phyloP scores from a whole-genome alignment of 73 alveolate species.

The Uronychia setigera region DNA sequence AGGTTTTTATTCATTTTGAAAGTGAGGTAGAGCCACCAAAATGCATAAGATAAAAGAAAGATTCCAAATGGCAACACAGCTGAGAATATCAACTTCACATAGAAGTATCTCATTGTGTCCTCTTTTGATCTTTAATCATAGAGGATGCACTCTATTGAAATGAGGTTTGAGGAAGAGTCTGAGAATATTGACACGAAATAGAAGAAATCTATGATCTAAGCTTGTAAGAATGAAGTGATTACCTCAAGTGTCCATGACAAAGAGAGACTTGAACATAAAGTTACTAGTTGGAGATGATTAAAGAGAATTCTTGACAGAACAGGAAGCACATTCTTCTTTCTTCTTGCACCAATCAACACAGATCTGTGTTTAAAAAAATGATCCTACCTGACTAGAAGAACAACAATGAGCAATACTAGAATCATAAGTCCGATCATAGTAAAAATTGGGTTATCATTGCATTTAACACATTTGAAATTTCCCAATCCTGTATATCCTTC shows the following conservation, averaged over 20 bases:
- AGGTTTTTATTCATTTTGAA: background rate
- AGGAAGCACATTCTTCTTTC: conserved; percentile 2
- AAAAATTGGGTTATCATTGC: conserved; percentile 18
- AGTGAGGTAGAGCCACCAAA: background rate
- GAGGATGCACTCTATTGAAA: background rate
- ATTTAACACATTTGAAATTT: conserved; percentile 24
- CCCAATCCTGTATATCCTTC: conserved; percentile 25
- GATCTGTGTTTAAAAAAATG: background rate
- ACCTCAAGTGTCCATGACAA: conserved; percentile 13
- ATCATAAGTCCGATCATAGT: conserved; percentile 1
- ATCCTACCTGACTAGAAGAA: background rate
- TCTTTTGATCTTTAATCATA: background rate
- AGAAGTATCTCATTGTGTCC: background rate
- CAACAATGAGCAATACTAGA: conserved; percentile 2
- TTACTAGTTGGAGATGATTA: conserved; percentile 37
- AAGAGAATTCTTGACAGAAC: conserved; percentile 30
- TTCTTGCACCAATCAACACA: conserved; percentile 16
- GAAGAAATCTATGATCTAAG: background rate
- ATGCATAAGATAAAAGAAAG: background rate
- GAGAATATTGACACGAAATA: background rate
- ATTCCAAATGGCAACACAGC: background rate
- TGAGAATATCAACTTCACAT: background rate
- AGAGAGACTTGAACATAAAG: background rate
- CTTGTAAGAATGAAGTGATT: background rate
- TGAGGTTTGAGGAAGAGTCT: background rate